A percentile compares a stretch with the other conserved stretches of the same genome.
phyloP scores from a whole-genome alignment of 441 rosid species.

The Brassica hybrid region DNA sequence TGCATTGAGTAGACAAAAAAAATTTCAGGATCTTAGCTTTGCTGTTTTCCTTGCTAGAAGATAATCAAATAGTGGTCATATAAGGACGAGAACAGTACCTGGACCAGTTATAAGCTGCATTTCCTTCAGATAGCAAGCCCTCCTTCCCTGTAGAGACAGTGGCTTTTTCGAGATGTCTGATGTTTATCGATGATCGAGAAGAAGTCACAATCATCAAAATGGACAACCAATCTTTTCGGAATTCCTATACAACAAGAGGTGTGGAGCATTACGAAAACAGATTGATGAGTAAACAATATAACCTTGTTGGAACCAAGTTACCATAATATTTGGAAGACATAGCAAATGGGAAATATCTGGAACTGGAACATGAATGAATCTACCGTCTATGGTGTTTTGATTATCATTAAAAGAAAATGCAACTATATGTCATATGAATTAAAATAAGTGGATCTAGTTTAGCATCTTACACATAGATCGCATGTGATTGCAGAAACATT shows the following conservation, averaged over 20 bases:
- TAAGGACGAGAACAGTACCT: slow-evolving; percentile 56
- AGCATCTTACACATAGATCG: slow-evolving; percentile 90
- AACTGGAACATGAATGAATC: slow-evolving; percentile 24
- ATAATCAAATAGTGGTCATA: slow-evolving; percentile 20
- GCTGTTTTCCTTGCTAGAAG: slow-evolving; percentile 18
- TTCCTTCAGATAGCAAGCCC: slow-evolving; percentile 99
- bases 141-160: slow-evolving; percentile 99
- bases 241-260: slow-evolving; percentile 59
- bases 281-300: slow-evolving; percentile 17
- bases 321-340: slow-evolving; percentile 13
- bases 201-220: slow-evolving; percentile 98
- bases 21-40: slow-evolving; percentile 14
- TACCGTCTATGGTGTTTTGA: slow-evolving; percentile 15
- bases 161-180: slow-evolving; percentile 98
- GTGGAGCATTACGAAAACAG: slow-evolving; percentile 19
- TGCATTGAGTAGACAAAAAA: slow-evolving; percentile 46
- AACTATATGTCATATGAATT: slow-evolving; percentile 8
- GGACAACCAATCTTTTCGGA: slow-evolving; percentile 96
- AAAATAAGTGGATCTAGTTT: slow-evolving; percentile 26
- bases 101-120: slow-evolving; percentile 98
- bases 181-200: slow-evolving; percentile 92
- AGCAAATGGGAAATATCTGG: slow-evolving; percentile 19
- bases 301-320: slow-evolving; percentile 9
- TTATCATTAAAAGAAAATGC: slow-evolving; percentile 11
- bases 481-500: slow-evolving; percentile 86